Evolutionary conservation across 1,139 yeast species (phyloP).

Genomic region (Pichia sp.): DNA sequence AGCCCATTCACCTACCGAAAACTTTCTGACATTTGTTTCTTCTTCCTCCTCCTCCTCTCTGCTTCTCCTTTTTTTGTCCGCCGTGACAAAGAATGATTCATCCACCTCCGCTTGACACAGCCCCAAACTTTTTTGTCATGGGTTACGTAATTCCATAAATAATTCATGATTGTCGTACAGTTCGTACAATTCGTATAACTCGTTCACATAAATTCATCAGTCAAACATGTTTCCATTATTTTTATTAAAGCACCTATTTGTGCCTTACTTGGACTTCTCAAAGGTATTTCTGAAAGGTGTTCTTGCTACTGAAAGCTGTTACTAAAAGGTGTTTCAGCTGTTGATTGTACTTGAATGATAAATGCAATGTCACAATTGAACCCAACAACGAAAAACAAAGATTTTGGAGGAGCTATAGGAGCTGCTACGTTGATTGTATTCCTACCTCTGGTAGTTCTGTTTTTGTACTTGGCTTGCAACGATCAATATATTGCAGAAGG

Average conservation of each 20-base stretch:
- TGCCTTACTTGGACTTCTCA: too few relatives aligned
- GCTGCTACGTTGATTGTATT: conserved; percentile 62
- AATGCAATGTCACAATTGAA: conserved; percentile 43
- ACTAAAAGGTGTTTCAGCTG: too few relatives aligned
- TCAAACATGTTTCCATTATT: too few relatives aligned
- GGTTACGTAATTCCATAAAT: too few relatives aligned
- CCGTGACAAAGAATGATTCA: not conserved
- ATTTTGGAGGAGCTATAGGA: conserved; percentile 77
- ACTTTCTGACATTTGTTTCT: too few relatives aligned
- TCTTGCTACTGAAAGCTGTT: too few relatives aligned
- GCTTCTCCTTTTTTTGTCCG: not conserved
- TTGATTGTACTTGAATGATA: too few relatives aligned
- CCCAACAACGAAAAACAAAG: conserved; percentile 65
- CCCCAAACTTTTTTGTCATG: too few relatives aligned
- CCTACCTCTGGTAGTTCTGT: conserved; percentile 59
- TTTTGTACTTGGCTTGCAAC: conserved; percentile 56
- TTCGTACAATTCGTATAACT: not conserved
- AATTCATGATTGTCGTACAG: not conserved
- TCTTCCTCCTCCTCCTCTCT: not conserved
- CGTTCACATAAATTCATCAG: not conserved
- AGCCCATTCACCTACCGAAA: not conserved
- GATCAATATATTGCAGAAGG: conserved; percentile 53
- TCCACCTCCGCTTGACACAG: not conserved
- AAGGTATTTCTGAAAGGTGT: too few relatives aligned
- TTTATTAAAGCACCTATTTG: too few relatives aligned